These are phyloP conservation scores for Avena atlantica DNA, from an alignment of 176 grass and related monocot species.

Conservation along the genomic window DNA sequence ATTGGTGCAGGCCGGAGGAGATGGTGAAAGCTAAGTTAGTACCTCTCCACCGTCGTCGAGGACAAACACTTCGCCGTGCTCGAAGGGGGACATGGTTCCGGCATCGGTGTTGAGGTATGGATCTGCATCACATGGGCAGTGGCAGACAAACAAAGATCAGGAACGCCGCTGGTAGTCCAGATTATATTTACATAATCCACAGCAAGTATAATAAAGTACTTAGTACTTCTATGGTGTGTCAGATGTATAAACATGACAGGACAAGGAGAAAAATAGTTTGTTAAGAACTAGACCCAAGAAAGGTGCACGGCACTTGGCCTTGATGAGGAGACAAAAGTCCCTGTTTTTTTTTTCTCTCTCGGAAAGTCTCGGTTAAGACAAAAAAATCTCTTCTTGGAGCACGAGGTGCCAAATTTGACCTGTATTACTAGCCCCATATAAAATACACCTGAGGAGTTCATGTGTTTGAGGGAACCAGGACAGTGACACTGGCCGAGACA, in stretches of 20 bases:
- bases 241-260: slow-evolving; percentile 18
- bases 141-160: slow-evolving; percentile 16
- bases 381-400: slow-evolving; percentile 32
- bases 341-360: background rate
- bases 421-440: slow-evolving; percentile 43
- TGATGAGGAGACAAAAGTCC: slow-evolving; percentile 35
- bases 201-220: slow-evolving; percentile 8
- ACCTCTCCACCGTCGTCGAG: slow-evolving; percentile 99
- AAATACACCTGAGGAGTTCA: slow-evolving; percentile 45
- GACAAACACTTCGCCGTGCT: slow-evolving; percentile 98
- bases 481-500: slow-evolving; percentile 41
- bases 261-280: slow-evolving; percentile 29
- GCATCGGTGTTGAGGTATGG: slow-evolving; percentile 99
- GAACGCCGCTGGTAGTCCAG: background rate
- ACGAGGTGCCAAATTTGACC: slow-evolving; percentile 63
- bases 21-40: slow-evolving; percentile 25
- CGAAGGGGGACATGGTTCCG: slow-evolving; percentile 97
- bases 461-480: slow-evolving; percentile 49
- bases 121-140: slow-evolving; percentile 64
- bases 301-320: slow-evolving; percentile 46
- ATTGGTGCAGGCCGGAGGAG: background rate
- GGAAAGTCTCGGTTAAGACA: slow-evolving; percentile 19
- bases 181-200: slow-evolving; percentile 14
- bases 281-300: slow-evolving; percentile 32
- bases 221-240: background rate